Evolutionary conservation across 306 rosid genomes (phyloP).

Genomic region (Quercus bicolor): DNA sequence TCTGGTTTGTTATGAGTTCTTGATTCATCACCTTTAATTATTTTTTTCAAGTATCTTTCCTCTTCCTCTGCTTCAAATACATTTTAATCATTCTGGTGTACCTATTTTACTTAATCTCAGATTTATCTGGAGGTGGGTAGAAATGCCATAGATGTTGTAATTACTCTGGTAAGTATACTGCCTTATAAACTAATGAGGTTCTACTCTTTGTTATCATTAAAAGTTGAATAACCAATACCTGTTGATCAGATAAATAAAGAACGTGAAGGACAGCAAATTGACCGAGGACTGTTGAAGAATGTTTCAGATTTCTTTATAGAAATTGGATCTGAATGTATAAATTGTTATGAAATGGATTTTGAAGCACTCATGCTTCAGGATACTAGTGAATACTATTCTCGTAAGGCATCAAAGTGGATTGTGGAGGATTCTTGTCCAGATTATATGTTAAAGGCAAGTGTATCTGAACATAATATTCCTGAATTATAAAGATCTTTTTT

Average conservation of each 20-base stretch:
- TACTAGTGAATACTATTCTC: constrained; percentile 58
- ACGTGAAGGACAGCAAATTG: constrained; percentile 87
- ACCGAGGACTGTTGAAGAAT: constrained; percentile 61
- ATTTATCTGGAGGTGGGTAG: constrained; percentile 47
- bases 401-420: constrained; percentile 75
- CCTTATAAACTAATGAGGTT: constrained; percentile 3
- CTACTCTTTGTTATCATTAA: not conserved
- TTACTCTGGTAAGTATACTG: constrained; percentile 47
- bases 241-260: constrained; percentile 62
- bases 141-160: constrained; percentile 55
- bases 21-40: not conserved
- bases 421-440: constrained; percentile 72
- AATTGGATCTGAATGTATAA: constrained; percentile 63
- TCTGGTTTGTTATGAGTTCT: constrained; percentile 37
- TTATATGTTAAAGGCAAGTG: constrained; percentile 74
- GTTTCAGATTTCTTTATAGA: constrained; percentile 65
- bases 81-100: not conserved
- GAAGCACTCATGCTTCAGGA: constrained; percentile 56
- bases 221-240: constrained; percentile 15
- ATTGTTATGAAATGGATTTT: constrained; percentile 53
- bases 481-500: not conserved
- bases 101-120: constrained; percentile 30
- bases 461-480: constrained; percentile 11
- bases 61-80: not conserved
- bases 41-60: not conserved